Evolutionary conservation across 192 early-diverging fungal genomes (phyloP).

Genomic region (Funneliformis mosseae): DNA sequence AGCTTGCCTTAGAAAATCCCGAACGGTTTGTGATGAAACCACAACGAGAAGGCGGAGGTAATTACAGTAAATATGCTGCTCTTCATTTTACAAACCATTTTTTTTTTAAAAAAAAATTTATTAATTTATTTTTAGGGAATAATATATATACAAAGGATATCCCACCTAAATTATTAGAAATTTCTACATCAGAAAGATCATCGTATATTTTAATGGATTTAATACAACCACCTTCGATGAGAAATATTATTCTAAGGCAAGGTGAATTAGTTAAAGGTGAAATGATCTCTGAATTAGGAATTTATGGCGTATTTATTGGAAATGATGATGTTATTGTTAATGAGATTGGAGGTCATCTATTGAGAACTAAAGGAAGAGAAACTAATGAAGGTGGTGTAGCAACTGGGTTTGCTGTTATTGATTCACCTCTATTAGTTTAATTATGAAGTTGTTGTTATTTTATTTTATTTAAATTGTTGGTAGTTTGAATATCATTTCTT

Average conservation of each 20-base stretch:
- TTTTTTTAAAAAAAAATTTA: background rate
- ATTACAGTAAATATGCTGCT: background rate
- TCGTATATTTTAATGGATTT: constrained; percentile 97
- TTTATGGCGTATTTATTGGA: constrained; percentile 89
- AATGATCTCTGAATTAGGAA: constrained; percentile 91
- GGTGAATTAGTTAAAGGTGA: constrained; percentile 70
- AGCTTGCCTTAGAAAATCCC: constrained; percentile 65
- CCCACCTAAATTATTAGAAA: constrained; percentile 48
- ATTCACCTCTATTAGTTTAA: constrained; percentile 76
- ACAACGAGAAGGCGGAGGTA: constrained; percentile 93
- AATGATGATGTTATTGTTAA: constrained; percentile 63
- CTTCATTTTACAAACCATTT: background rate
- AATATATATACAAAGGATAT: constrained; percentile 93
- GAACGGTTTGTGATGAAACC: constrained; percentile 88
- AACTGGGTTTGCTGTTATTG: constrained; percentile 92
- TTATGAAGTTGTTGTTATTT: background rate
- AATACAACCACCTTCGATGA: constrained; percentile 75
- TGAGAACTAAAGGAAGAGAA: constrained; percentile 85
- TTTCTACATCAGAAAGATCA: constrained; percentile 68
- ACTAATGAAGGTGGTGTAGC: constrained; percentile 96
- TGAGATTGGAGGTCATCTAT: constrained; percentile 81
- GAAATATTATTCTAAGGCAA: constrained; percentile 76
- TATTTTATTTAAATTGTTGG: background rate
- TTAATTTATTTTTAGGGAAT: constrained; percentile 52
- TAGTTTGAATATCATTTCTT: background rate